Percentiles rank a stretch among this genome's conserved stretches.
These are phyloP conservation scores for Jacaranda mimosifolia DNA, from an alignment of 257 asterid genomes.

Conservation along the genomic window DNA sequence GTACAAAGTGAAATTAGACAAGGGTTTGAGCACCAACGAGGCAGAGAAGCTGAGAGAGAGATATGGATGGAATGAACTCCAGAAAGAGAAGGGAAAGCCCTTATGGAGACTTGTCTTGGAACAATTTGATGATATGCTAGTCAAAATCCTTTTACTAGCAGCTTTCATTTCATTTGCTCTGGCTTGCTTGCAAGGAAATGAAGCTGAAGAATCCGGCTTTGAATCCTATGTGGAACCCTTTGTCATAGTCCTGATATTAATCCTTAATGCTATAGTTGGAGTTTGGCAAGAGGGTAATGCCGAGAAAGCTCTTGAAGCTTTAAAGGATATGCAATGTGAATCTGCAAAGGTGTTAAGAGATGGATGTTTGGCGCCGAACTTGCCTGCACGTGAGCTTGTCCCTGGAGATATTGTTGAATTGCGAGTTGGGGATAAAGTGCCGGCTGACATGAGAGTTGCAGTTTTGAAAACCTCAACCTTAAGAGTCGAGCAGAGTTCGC, in stretches of 20 bases:
- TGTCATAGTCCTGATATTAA: conserved; percentile 65
- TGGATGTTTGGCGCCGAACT: conserved; percentile 59
- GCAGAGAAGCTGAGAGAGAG: conserved; percentile 69
- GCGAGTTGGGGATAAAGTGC: conserved; percentile 76
- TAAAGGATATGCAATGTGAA: conserved; percentile 76
- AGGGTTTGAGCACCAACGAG: conserved; percentile 68
- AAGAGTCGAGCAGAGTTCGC: conserved; percentile 74
- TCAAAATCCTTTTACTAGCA: conserved; percentile 74
- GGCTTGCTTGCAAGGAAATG: conserved; percentile 66
- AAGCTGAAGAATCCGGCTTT: conserved; percentile 53
- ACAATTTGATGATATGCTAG: conserved; percentile 83
- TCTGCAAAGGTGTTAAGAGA: conserved; percentile 61
- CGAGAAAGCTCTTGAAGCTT: conserved; percentile 73
- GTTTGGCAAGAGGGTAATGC: conserved; percentile 86
- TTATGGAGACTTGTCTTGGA: conserved; percentile 75
- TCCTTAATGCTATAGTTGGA: conserved; percentile 72
- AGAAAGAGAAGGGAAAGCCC: conserved; percentile 80
- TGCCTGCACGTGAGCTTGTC: conserved; percentile 75
- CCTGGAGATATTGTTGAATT: conserved; percentile 79
- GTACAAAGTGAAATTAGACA: conserved; percentile 67
- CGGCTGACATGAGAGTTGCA: conserved; percentile 77
- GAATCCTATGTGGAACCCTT: conserved; percentile 73
- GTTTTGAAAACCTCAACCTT: conserved; percentile 58
- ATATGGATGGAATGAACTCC: conserved; percentile 75
- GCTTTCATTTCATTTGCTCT: conserved; percentile 75